A percentile compares a stretch with the other conserved stretches of the same genome.
Conservation (phyloP, 768 basidiomycete genomes). For the Solioccasus polychromus region DNA sequence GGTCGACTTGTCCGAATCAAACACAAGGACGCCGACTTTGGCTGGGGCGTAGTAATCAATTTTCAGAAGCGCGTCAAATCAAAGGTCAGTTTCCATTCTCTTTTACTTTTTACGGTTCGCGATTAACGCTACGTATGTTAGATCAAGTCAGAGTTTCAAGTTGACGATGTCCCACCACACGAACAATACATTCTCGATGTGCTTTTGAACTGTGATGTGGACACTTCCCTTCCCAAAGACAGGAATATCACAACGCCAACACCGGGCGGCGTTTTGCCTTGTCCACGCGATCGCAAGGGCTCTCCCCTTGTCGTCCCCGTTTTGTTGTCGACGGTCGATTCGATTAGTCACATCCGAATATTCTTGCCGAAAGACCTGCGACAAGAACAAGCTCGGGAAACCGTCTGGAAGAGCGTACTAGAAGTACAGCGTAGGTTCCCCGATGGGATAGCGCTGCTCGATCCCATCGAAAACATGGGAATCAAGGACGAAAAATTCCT, state of each 20-base stretch:
- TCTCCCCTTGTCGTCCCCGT: slow-evolving; percentile 86
- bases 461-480: slow-evolving; percentile 92
- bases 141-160: slow-evolving; percentile 62
- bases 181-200: slow-evolving; percentile 94
- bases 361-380: slow-evolving; percentile 89
- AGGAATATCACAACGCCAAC: slow-evolving; percentile 51
- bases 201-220: slow-evolving; percentile 73
- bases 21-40: slow-evolving; percentile 85
- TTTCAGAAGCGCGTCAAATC: slow-evolving; percentile 84
- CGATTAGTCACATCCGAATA: slow-evolving; percentile 83
- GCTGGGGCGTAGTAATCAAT: slow-evolving; percentile 94
- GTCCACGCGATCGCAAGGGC: slow-evolving; percentile 67
- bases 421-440: slow-evolving; percentile 93
- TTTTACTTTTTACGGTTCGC: background rate
- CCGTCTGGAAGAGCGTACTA: slow-evolving; percentile 83
- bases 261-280: slow-evolving; percentile 74
- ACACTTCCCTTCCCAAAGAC: slow-evolving; percentile 59
- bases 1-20: slow-evolving; percentile 93
- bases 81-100: slow-evolving; percentile 48
- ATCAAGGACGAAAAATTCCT: slow-evolving; percentile 95
- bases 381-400: slow-evolving; percentile 69
- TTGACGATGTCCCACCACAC: slow-evolving; percentile 75
- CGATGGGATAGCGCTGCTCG: slow-evolving; percentile 79
- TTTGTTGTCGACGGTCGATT: slow-evolving; percentile 80
- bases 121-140: slow-evolving; percentile 21